Conservation (phyloP, 768 basidiomycete species). For the Hypholoma fasciculare region DNA sequence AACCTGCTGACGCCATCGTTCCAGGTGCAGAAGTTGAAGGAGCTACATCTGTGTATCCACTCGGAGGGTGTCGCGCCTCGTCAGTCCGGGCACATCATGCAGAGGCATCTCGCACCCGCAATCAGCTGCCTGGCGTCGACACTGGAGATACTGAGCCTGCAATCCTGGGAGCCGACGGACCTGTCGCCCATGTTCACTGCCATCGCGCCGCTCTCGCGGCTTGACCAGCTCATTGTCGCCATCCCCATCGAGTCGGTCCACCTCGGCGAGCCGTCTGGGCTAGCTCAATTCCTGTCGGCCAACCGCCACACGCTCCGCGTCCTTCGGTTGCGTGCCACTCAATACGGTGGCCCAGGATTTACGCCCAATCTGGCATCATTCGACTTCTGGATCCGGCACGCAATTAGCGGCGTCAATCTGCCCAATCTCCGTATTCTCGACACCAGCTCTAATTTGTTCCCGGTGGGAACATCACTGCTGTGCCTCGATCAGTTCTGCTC, state of each 20-base stretch:
- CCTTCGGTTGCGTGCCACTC: conserved; percentile 42
- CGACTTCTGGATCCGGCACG: conserved; percentile 35
- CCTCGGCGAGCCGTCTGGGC: conserved; percentile 39
- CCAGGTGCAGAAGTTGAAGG: conserved; percentile 33
- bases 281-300: conserved; percentile 35
- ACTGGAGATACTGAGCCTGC: conserved; percentile 38
- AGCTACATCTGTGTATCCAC: conserved; percentile 43
- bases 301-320: conserved; percentile 34
- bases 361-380: conserved; percentile 31
- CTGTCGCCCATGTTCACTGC: conserved; percentile 40
- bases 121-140: conserved; percentile 34
- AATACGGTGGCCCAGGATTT: conserved; percentile 35
- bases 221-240: conserved; percentile 36
- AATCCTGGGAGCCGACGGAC: conserved; percentile 46
- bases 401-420: conserved; percentile 26
- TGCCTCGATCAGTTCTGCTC: conserved; percentile 34
- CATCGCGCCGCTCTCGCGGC: conserved; percentile 29
- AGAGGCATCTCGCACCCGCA: conserved; percentile 36
- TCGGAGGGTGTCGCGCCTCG: conserved; percentile 29
- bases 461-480: conserved; percentile 32
- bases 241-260: conserved; percentile 41
- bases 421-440: conserved; percentile 32
- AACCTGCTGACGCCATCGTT: conserved; percentile 32
- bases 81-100: conserved; percentile 31
- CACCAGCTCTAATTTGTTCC: conserved; percentile 35